Evolutionary conservation across 805 yeast species (phyloP).

Genomic region (Geotrichum ghanense): DNA sequence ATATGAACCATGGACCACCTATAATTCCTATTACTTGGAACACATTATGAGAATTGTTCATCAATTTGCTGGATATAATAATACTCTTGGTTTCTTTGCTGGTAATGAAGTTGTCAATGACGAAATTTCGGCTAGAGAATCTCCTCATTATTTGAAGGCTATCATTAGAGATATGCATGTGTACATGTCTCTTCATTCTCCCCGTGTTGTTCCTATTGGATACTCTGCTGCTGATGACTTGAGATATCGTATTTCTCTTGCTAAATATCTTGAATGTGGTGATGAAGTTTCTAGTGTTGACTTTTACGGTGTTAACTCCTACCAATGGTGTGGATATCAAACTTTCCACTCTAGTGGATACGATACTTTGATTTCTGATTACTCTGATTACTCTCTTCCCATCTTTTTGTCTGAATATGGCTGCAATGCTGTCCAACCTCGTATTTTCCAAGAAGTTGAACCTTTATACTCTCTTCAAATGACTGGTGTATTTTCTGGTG

Average conservation of each 20-base stretch:
- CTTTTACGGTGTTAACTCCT: slow-evolving; percentile 71
- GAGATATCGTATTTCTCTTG: slow-evolving; percentile 59
- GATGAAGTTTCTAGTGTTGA: slow-evolving; percentile 46
- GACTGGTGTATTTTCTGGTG: slow-evolving; percentile 75
- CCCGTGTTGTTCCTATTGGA: slow-evolving; percentile 75
- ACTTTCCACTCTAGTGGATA: slow-evolving; percentile 74
- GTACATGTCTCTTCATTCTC: slow-evolving; percentile 47
- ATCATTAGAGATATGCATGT: slow-evolving; percentile 70
- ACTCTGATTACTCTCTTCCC: slow-evolving; percentile 57
- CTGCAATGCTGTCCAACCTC: slow-evolving; percentile 71
- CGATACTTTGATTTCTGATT: slow-evolving; percentile 57
- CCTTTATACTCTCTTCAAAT: slow-evolving; percentile 61
- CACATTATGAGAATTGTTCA: slow-evolving; percentile 73
- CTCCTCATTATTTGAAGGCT: slow-evolving; percentile 72
- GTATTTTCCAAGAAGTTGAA: slow-evolving; percentile 65
- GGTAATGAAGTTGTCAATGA: slow-evolving; percentile 90
- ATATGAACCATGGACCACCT: slow-evolving; percentile 89
- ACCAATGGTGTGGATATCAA: slow-evolving; percentile 83
- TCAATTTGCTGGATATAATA: slow-evolving; percentile 73
- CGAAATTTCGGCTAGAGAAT: slow-evolving; percentile 47
- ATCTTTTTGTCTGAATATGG: slow-evolving; percentile 88
- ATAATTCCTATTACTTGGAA: slow-evolving; percentile 54
- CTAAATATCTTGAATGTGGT: slow-evolving; percentile 71
- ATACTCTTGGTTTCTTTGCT: slow-evolving; percentile 83
- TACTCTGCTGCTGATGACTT: slow-evolving; percentile 96